A percentile compares a stretch with the other conserved stretches of the same genome.
These are phyloP conservation scores for Mycosphaerelloides madeirae DNA, from an alignment of 2,329 filamentous ascomycete species.

Conservation along the genomic window DNA sequence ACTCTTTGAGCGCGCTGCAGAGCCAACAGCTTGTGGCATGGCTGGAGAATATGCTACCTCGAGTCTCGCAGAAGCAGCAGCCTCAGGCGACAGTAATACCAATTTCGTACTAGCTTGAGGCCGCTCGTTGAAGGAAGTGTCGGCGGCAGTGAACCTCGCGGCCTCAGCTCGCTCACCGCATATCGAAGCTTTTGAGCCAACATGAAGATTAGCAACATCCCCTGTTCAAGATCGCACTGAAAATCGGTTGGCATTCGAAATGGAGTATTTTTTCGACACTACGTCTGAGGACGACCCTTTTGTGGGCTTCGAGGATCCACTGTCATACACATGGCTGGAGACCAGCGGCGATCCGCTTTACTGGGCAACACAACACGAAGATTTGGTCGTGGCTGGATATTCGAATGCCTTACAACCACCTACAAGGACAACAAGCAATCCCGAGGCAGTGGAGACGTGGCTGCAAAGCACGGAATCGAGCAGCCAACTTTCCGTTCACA, in stretches of 20 bases:
- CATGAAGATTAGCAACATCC: not conserved
- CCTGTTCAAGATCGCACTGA: not conserved
- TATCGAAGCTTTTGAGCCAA: not conserved
- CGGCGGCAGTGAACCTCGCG: not conserved
- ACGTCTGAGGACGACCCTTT: too few species aligned
- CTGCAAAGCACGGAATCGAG: too few species aligned
- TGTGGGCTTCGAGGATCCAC: too few species aligned
- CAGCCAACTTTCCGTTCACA: too few species aligned
- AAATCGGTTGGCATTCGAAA: not conserved
- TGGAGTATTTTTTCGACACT: too few species aligned
- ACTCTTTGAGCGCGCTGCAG: not conserved
- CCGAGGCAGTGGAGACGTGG: too few species aligned
- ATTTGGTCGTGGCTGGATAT: too few species aligned
- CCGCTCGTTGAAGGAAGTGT: not conserved
- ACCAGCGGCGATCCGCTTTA: too few species aligned
- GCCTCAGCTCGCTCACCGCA: not conserved
- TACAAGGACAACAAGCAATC: too few species aligned
- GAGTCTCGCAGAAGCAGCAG: not conserved
- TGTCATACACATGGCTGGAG: too few species aligned
- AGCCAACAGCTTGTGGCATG: conserved; percentile 12
- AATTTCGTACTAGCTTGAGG: not conserved
- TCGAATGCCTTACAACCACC: too few species aligned
- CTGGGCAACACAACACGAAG: too few species aligned
- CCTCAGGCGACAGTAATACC: not conserved
- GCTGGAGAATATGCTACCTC: conserved; percentile 23